Evolutionary conservation across 2,329 filamentous ascomycete genomes (phyloP), one percentile per base, ranked within the genome.

Genomic region (Monilinia fructigena): DNA sequence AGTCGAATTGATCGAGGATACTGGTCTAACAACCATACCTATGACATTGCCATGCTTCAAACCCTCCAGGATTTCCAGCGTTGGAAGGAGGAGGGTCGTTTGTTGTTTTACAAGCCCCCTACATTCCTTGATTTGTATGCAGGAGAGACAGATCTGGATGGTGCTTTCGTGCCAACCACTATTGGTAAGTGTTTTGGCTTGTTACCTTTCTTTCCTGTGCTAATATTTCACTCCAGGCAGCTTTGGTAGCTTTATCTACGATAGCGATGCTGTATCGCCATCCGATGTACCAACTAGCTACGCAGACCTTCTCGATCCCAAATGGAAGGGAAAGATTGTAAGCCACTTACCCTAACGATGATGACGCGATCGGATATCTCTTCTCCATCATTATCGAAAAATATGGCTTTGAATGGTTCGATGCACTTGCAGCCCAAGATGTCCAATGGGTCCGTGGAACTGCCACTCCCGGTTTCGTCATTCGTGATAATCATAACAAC

Each of bases 61-160:
- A 83, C 82, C 0, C 70, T 83, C 11, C 78, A 84, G 14, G 82
- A 85, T 68, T 85, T 78, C 69, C 79, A 80, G 0, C 78, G 82
- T 10, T 86, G 83, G 83, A 81, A 81, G 31, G 54, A 65, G 20
- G 54, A 60, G 12, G 62, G 16, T 14, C 56, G 56, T 7, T 60
- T 60, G 16, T 2, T 60, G 14, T 60, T 50, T 38, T 60, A 60
- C 20, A 60, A 60, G 20, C 28, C 56, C n/a, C 56, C 45, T 11
- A 50, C 45, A 7, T 60, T 60, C 10, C 6, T 2, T 1, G 56
- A 60, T 50, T 35, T 60, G 20, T 60, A 60, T 23, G 35, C 45
- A 12, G 56, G 28, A 7, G 56, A 50, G 28, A 60, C 8, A 14
- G 56, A 60, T 50, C 56, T 60, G 3, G 56, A 60, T 23, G 56